These are phyloP conservation scores for Alternaria sp. DNA, from an alignment of 2,329 filamentous ascomycete genomes.

Conservation along the genomic window DNA sequence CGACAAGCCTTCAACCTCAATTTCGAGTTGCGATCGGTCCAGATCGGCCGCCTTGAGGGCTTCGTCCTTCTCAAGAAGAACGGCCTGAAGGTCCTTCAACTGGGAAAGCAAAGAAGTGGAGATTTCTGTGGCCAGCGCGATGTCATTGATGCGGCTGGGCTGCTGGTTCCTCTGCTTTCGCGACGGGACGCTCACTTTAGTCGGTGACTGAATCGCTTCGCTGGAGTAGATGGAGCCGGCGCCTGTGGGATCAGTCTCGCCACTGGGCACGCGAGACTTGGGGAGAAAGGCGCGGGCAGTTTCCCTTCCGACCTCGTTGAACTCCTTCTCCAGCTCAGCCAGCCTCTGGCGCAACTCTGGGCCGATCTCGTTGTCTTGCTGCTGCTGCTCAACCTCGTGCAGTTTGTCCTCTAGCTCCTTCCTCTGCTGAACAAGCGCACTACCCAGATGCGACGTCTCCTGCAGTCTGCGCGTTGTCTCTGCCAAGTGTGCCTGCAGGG, in stretches of 20 bases:
- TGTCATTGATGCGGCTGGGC: slow-evolving; percentile 87
- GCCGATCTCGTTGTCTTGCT: slow-evolving; percentile 75
- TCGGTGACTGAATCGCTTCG: slow-evolving; percentile 84
- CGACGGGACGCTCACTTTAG: slow-evolving; percentile 86
- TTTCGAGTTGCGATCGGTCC: slow-evolving; percentile 81
- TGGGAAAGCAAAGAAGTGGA: slow-evolving; percentile 94
- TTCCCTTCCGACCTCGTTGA: slow-evolving; percentile 90
- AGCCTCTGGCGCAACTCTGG: slow-evolving; percentile 84
- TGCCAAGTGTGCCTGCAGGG: slow-evolving; percentile 87
- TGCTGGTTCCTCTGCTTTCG: slow-evolving; percentile 91
- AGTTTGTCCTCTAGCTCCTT: slow-evolving; percentile 82
- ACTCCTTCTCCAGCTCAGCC: slow-evolving; percentile 89
- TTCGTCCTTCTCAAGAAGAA: slow-evolving; percentile 88
- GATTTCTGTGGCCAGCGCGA: slow-evolving; percentile 98
- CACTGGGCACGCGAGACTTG: slow-evolving; percentile 75
- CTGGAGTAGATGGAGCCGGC: slow-evolving; percentile 70
- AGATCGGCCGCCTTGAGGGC: slow-evolving; percentile 76
- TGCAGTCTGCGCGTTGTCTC: slow-evolving; percentile 92
- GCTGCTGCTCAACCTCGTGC: slow-evolving; percentile 81
- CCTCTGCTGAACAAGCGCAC: slow-evolving; percentile 84
- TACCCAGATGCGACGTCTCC: slow-evolving; percentile 89
- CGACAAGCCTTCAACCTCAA: slow-evolving; percentile 79
- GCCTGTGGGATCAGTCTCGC: slow-evolving; percentile 45
- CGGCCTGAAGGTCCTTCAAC: slow-evolving; percentile 85
- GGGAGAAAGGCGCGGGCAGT: slow-evolving; percentile 89